phyloP scores from a whole-genome alignment of 2,329 filamentous ascomycete species.

The Trichoderma semiorbis region DNA sequence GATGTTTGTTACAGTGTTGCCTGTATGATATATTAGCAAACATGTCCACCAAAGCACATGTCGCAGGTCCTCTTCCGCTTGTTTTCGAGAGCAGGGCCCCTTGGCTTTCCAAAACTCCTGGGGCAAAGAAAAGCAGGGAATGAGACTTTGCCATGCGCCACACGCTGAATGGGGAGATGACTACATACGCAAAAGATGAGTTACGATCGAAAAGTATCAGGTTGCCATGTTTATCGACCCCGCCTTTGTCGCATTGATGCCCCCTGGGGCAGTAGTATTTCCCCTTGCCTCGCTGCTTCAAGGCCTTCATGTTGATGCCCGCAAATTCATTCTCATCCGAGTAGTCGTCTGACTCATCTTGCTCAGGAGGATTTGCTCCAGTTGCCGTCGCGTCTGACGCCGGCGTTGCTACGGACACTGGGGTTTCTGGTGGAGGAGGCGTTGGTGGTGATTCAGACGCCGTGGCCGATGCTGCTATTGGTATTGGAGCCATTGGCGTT shows the following conservation, averaged over 20 bases:
- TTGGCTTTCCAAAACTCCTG: background rate
- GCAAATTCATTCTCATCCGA: slow-evolving; percentile 36
- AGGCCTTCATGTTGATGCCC: slow-evolving; percentile 38
- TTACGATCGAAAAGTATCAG: slow-evolving; percentile 41
- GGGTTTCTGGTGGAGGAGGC: slow-evolving; percentile 18
- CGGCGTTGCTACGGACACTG: slow-evolving; percentile 4
- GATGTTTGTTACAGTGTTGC: slow-evolving; percentile 43
- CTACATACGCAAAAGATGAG: slow-evolving; percentile 39
- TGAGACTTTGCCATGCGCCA: background rate
- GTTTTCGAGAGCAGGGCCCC: background rate
- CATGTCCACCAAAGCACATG: background rate
- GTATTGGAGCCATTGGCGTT: background rate
- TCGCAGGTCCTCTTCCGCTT: background rate
- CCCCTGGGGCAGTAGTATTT: slow-evolving; percentile 37
- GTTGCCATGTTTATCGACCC: slow-evolving; percentile 38
- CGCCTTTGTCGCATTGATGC: slow-evolving; percentile 38
- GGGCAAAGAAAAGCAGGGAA: background rate
- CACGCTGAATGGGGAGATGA: background rate
- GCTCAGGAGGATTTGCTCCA: background rate
- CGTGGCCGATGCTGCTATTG: background rate
- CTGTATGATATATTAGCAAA: slow-evolving; percentile 25
- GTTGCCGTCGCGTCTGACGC: background rate
- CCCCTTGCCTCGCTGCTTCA: slow-evolving; percentile 40
- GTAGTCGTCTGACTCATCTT: slow-evolving; percentile 33
- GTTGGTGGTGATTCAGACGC: background rate